Base-by-base conservation (phyloP, 768 basidiomycete species). In the Lactarius pseudohatsudake region DNA sequence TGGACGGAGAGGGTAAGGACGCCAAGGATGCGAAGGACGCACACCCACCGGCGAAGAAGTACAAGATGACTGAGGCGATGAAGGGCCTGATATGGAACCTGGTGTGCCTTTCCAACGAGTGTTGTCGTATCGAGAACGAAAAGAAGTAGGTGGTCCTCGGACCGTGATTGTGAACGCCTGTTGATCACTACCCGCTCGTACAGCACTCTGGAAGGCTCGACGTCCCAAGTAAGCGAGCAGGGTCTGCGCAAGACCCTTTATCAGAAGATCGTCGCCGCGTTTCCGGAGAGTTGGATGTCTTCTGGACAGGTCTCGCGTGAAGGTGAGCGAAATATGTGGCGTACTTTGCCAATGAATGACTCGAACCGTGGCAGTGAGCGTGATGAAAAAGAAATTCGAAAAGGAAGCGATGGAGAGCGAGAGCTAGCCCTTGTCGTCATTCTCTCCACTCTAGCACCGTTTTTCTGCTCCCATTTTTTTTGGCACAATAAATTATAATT, bases 261-360 rank as follows among this genome's bases (percentile, higher is more conserved):
- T 77, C 88, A 92, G 75, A 90, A 88, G 86, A 92, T 94, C 64
- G 88, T 93, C 0, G 83, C 82, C n/a, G 86, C 85, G 1, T 94
- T 91, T 76, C 92, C 92, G 0, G 80, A 87, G 0, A 90, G 90
- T 15, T 94, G 92, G 92, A 86, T 94, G 79, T 86, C 87, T 34
- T 91, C 90, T 3, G 90, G 91, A 3, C 90, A 92, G 75, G 91
- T 94, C 66, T 92, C 91, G 40, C 82, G 92, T 72, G 92, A 94
- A 81, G 90, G 91, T 92, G 59, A 41, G 87, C 76, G 4, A n/a
- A 45, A 1, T 11, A 2, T 15, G n/a, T 30, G 11, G 3, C 36
- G 0, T 28, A n/a, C 15, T n/a, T n/a, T 26, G 30, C 15, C 10
- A 2, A 16, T 38, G 36, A 13, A 10, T 47, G 32, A n/a, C 34